Evolutionary conservation across 306 rosid genomes (phyloP).

Genomic region (Lathyrus aphaca): DNA sequence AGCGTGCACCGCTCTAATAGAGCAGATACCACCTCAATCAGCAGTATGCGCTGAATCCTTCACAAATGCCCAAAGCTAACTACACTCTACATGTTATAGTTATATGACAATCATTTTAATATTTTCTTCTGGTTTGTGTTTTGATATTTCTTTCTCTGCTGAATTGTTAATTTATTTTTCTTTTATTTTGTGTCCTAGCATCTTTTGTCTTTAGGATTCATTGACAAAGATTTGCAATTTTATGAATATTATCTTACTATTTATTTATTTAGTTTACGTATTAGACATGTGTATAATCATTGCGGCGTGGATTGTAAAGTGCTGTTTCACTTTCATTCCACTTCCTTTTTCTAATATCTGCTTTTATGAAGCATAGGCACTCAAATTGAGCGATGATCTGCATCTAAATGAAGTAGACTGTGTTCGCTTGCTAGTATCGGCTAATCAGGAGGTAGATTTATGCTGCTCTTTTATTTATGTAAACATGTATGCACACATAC

Average conservation of each 20-base stretch:
- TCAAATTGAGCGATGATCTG: slow-evolving; percentile 91
- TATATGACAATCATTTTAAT: background rate
- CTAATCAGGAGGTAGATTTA: slow-evolving; percentile 83
- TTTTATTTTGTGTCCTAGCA: background rate
- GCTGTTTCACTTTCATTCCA: slow-evolving; percentile 11
- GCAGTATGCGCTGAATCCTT: background rate
- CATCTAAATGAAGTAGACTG: slow-evolving; percentile 91
- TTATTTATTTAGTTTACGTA: slow-evolving; percentile 1
- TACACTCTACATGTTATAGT: background rate
- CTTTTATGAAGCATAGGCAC: slow-evolving; percentile 59
- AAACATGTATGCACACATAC: background rate
- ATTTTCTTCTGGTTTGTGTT: background rate
- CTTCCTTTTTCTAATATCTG: slow-evolving; percentile 31
- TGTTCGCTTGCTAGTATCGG: slow-evolving; percentile 77
- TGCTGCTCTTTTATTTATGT: slow-evolving; percentile 18
- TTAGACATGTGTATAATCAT: slow-evolving; percentile 28
- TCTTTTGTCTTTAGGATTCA: slow-evolving; percentile 7
- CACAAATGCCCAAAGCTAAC: background rate
- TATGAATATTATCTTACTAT: slow-evolving; percentile 3
- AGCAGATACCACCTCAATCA: slow-evolving; percentile 1
- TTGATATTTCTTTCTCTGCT: background rate
- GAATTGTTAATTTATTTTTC: too few relatives aligned
- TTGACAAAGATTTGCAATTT: slow-evolving; percentile 19
- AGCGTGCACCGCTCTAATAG: background rate
- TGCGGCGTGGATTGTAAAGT: slow-evolving; percentile 5